Conservation (phyloP, 805 yeast genomes). For the Yamadazyma philogaea region DNA sequence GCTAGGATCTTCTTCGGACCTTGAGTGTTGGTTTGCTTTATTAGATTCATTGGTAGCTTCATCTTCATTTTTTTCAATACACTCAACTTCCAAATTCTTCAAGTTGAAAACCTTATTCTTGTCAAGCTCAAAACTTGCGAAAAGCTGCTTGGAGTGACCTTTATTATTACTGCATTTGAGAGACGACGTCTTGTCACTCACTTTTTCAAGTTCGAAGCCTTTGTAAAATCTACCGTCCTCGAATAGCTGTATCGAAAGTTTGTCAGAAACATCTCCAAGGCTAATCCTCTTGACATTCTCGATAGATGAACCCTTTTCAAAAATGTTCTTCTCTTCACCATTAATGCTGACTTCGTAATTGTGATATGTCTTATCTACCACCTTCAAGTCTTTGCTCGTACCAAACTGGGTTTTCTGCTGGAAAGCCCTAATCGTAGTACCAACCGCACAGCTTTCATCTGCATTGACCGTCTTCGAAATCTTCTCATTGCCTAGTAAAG, state of each 20-base stretch:
- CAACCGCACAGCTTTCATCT: conserved; percentile 91
- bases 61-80: conserved; percentile 25
- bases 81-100: conserved; percentile 42
- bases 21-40: conserved; percentile 21
- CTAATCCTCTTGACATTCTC: conserved; percentile 33
- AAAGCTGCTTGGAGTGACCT: conserved; percentile 20
- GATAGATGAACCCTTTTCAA: conserved; percentile 45
- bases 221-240: conserved; percentile 38
- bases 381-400: conserved; percentile 52
- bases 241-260: conserved; percentile 30
- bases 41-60: conserved; percentile 26
- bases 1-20: conserved; percentile 10
- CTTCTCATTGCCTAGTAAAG: conserved; percentile 48
- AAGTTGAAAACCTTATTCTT: conserved; percentile 50
- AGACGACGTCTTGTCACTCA: conserved; percentile 25
- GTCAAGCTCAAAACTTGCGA: conserved; percentile 45
- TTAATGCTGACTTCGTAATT: conserved; percentile 42
- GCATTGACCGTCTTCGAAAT: conserved; percentile 87
- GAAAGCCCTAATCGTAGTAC: conserved; percentile 83
- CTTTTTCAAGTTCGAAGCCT: conserved; percentile 23
- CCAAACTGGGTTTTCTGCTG: conserved; percentile 61
- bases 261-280: conserved; percentile 30
- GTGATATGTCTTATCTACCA: conserved; percentile 54
- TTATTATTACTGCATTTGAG: conserved; percentile 39
- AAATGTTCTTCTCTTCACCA: conserved; percentile 31